phyloP scores from a whole-genome alignment of 768 basidiomycete species.

The Mrakia gelida region DNA sequence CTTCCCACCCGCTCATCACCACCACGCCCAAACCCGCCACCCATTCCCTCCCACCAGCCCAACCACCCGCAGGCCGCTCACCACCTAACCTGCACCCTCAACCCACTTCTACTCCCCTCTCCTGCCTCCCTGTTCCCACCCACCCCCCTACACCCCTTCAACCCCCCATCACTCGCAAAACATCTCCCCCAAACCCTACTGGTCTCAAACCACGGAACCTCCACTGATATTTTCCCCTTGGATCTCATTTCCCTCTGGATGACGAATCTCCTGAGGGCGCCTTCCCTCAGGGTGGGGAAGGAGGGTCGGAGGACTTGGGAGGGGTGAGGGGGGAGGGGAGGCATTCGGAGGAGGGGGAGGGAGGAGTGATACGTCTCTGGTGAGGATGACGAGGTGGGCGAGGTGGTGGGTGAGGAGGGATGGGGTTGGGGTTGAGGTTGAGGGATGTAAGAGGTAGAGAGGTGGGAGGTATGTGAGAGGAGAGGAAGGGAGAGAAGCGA shows the following conservation, averaged over 20 bases:
- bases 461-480: constrained; percentile 1
- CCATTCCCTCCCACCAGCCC: too few relatives aligned
- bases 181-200: not conserved
- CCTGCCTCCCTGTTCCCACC: not conserved
- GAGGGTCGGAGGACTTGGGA: not conserved
- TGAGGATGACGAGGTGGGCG: not conserved
- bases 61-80: too few relatives aligned
- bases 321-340: not conserved
- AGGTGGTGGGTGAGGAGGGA: not conserved
- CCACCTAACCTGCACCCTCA: not conserved
- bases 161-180: not conserved
- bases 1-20: too few relatives aligned
- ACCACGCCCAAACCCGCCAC: too few relatives aligned
- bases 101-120: not conserved
- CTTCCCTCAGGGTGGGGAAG: not conserved
- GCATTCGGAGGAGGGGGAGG: constrained; percentile 6
- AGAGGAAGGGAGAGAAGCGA: not conserved
- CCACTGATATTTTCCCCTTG: not conserved
- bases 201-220: not conserved
- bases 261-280: not conserved
- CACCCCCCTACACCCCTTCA: not conserved
- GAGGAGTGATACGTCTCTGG: not conserved
- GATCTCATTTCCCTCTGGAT: constrained; percentile 10
- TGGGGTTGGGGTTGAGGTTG: not conserved
- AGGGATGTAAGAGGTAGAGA: not conserved